phyloP scores from a whole-genome alignment of 345 rosid species.

The Sisymbrium irio region DNA sequence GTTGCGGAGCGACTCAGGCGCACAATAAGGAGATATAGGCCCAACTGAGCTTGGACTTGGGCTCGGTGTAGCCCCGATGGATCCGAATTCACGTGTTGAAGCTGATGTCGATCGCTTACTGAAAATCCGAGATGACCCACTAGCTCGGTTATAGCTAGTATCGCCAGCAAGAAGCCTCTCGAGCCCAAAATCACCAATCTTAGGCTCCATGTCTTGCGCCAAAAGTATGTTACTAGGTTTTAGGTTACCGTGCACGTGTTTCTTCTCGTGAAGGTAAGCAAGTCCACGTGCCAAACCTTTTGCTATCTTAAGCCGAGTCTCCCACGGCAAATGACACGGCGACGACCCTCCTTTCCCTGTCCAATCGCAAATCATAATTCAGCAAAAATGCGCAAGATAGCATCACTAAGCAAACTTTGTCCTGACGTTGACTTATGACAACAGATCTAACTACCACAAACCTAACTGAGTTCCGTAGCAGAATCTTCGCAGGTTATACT shows the following conservation, averaged over 20 bases:
- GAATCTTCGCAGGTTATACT: constrained; percentile 4
- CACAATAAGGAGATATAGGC: constrained; percentile 63
- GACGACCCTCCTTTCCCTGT: constrained; percentile 85
- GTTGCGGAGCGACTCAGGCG: constrained; percentile 81
- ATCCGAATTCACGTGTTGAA: constrained; percentile 41
- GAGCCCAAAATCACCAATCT: constrained; percentile 84
- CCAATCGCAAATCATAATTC: not conserved
- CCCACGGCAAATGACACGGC: constrained; percentile 83
- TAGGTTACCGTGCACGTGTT: constrained; percentile 82
- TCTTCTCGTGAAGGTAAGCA: constrained; percentile 78
- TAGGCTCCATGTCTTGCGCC: constrained; percentile 70
- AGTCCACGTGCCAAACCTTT: constrained; percentile 88
- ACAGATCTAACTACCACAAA: constrained; percentile 4
- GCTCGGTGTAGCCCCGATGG: constrained; percentile 64
- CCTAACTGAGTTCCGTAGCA: constrained; percentile 38
- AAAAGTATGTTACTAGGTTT: constrained; percentile 83
- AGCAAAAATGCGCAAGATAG: constrained; percentile 10
- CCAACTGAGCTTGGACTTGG: constrained; percentile 45
- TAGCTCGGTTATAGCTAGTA: constrained; percentile 57
- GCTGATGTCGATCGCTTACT: constrained; percentile 66
- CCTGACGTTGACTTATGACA: constrained; percentile 38
- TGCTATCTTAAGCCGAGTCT: constrained; percentile 74
- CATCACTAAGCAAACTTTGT: not conserved
- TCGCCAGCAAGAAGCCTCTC: constrained; percentile 66
- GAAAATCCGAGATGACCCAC: constrained; percentile 64